Evolutionary conservation across 306 rosid genomes (phyloP).

Genomic region (Herpetospermum pedunculosum): DNA sequence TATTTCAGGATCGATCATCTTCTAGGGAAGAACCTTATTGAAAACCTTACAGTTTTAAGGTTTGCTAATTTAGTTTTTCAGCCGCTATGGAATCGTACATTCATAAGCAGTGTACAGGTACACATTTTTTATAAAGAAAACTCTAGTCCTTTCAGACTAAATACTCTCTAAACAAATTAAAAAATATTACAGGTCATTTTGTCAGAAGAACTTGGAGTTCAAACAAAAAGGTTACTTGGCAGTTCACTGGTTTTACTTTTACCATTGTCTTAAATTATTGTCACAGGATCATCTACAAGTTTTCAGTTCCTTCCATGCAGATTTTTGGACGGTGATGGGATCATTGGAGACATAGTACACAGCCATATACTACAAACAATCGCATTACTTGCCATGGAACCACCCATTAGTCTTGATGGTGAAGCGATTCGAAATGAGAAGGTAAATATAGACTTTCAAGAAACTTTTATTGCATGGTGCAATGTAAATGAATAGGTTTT

Average conservation of each 20-base stretch:
- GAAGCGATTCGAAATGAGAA: constrained; percentile 93
- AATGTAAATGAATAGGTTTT: constrained; percentile 25
- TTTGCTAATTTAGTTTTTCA: constrained; percentile 86
- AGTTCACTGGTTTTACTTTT: neutral
- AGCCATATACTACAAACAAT: constrained; percentile 84
- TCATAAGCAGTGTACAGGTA: constrained; percentile 77
- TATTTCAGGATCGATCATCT: constrained; percentile 90
- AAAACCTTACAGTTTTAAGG: constrained; percentile 88
- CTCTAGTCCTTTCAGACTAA: neutral
- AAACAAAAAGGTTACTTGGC: constrained; percentile 54
- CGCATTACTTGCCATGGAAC: constrained; percentile 95
- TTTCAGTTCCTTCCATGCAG: constrained; percentile 25
- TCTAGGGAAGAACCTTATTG: constrained; percentile 84
- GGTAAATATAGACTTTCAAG: constrained; percentile 32
- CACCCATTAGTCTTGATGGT: constrained; percentile 79
- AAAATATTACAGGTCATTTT: constrained; percentile 42
- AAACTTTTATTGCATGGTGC: constrained; percentile 2
- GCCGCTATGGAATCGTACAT: constrained; percentile 82
- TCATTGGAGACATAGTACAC: constrained; percentile 77
- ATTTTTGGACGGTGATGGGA: constrained; percentile 76
- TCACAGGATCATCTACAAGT: neutral
- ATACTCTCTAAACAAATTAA: neutral
- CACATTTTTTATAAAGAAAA: neutral
- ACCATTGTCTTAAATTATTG: neutral
- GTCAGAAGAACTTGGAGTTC: constrained; percentile 66